Evolutionary conservation across 345 rosid genomes (phyloP), one percentile per base, ranked within the genome.

Genomic region (Eucalyptus virginea): DNA sequence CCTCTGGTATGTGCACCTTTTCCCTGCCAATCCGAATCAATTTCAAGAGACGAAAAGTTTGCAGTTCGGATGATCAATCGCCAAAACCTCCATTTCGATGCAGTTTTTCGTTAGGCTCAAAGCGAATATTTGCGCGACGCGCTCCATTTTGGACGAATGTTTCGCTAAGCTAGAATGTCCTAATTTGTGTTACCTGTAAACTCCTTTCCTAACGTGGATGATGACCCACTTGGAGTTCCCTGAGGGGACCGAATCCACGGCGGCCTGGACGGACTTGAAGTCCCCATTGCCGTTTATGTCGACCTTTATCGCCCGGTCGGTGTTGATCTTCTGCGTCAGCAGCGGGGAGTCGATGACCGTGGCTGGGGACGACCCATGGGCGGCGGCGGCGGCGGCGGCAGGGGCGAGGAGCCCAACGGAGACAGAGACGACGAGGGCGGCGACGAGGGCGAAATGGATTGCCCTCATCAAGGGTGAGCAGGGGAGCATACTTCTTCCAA

Each of bases 241-340:
- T 11, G 86, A 80, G 34, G 99, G 99, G 47, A 98, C 95, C 37
- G 96, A 89, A 89, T 98, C 91, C 42, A 98, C 92, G 89, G 99
- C 99, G 80, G 95, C 94, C 89, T 96, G 99, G 49, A 98, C 87
- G 19, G 98, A 93, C 28, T 80, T 96, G 88, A 91, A 95, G 19
- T 97, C 98, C 88, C 98, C 99, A 10, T 94, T 21, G 49, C 99
- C 99, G 24, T 96, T 90, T 86, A 95, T 90, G 87, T 98, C 99
- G 32, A 98, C 99, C 90, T 90, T 94, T 26, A 98, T 96, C 3
- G 98, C 94, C 65, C 93, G 81, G 81, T 97, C 96, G 51, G 98
- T 91, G 69, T 90, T 93, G 45, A 95, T 93, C 90, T 95, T 98
- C 88, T 93, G 90, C 7, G 99, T 98, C 92, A 98, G 90, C 23